These are phyloP conservation scores for Pseudogymnoascus sp. DNA, from an alignment of 2,329 filamentous ascomycete genomes.

Conservation along the genomic window DNA sequence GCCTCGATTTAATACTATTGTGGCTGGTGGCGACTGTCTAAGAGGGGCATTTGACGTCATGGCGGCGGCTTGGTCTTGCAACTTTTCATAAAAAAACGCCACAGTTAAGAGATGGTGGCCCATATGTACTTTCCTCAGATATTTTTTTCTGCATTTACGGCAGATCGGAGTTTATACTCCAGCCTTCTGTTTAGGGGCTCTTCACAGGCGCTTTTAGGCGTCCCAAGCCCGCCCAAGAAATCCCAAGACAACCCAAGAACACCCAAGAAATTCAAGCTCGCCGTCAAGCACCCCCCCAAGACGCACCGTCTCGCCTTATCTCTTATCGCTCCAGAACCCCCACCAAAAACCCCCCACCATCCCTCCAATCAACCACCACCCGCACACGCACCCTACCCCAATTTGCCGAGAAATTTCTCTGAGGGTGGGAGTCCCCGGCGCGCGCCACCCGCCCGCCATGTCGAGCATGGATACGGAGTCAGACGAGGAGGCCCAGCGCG, in stretches of 20 bases:
- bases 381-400: neutral
- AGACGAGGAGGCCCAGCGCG: slow-evolving; percentile 4
- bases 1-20: neutral
- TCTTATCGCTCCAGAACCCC: neutral
- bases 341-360: slow-evolving; percentile 1
- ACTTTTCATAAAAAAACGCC: neutral
- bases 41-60: slow-evolving; percentile 8
- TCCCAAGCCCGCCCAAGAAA: neutral
- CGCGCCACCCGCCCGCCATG: neutral
- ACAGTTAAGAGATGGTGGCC: neutral
- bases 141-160: neutral
- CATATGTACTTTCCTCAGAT: neutral
- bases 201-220: neutral
- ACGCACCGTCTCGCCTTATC: neutral
- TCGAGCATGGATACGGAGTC: slow-evolving; percentile 8
- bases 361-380: neutral
- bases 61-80: neutral
- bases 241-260: neutral
- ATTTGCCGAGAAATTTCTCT: slow-evolving; percentile 4
- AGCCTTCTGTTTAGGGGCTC: neutral
- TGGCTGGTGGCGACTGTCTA: neutral
- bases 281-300: neutral
- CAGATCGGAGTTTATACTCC: neutral
- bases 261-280: neutral
- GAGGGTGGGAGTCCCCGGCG: neutral